Evolutionary conservation across 306 rosid species (phyloP), one percentile per base, ranked within the genome.

Genomic region (Gastrolobium bilobum): DNA sequence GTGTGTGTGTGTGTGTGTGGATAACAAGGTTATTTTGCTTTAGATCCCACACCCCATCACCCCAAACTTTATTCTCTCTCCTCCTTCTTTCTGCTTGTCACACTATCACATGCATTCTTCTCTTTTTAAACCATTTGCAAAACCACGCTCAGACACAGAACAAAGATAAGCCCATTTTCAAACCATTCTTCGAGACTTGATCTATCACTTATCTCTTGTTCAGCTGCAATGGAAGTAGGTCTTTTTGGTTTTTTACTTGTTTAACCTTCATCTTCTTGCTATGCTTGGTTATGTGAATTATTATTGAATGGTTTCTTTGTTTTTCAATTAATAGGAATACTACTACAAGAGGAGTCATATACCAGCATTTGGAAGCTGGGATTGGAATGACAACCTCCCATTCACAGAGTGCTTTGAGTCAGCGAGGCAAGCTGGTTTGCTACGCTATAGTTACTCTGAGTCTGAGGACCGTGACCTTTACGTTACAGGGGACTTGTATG

Each of bases 331-430:
- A 26, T 42, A 94, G 97, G 99, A 91, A n/a, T 82, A 84, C 51
- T 91, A 81, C 76, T 86, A 72, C 78, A 79, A 84, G 76, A 88
- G 89, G 62, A 87, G 71, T 10, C 89, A 89, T 29, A 86, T 95
- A 0, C 98, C 99, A 11, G 89, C 89, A 5, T 95, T 95, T 84
- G 99, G 99, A 44, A 91, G 97, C 87, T 95, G 97, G 99, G 94
- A 95, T 68, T 94, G 97, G 97, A 93, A 94, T 54, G 92, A 87
- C 9, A 88, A 88, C 53, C 79, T 95, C 5, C 97, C 93, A 5
- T 95, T 91, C 84, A 90, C 98, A 0, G 87, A 92, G 84, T 95
- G 99, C 79, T 95, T 95, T 52, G 99, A 95, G 66, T 76, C 99
- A 4, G 93, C 97, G 0, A 87, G 90, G 48, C 88, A 88, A 53